Evolutionary conservation across 2,329 filamentous ascomycete species (phyloP), one percentile per base, ranked within the genome.

Genomic region (Nothopassalora personata): DNA sequence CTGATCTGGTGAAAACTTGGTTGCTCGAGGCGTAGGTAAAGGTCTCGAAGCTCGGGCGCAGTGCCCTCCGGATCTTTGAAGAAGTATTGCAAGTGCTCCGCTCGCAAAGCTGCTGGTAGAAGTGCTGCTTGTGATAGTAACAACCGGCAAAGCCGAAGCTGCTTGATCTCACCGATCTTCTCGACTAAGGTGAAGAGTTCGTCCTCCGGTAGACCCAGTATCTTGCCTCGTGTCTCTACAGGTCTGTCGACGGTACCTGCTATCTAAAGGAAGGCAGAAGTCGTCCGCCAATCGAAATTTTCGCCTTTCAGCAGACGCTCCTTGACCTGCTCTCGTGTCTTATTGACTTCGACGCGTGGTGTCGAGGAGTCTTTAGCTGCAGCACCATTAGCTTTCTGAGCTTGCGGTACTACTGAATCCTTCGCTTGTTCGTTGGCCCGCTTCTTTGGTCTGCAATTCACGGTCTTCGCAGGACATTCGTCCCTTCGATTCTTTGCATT

Each of bases 141-240:
- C 8, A 80, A 69, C 45, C 79, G 74, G 60, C 79, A 81, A 57
- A 81, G 79, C 1, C 81, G 65, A 11, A 80, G 71, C 56, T 75
- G 67, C 67, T 81, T 81, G 64, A 81, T 79, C 62, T 81, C 77
- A 11, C 72, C 70, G 33, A 81, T 73, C n/a, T 81, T 77, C 2
- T 70, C 67, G 15, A 79, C 67, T 1, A 81, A 64, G 15, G 65
- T 59, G 31, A 77, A 71, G 23, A 79, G 75, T 59, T 81, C 78
- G 11, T 75, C 73, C 31, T 77, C 74, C 5, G 74, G 70, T 30
- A 80, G 66, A 0, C 74, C 71, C 1, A 75, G 67, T 6, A 75
- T 77, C 23, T 50, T 53, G 9, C 53, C 53, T 28, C 28, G 53
- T 5, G 23, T 11, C 39, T 39, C 48, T 10, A 30, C 39, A 8